Evolutionary conservation across 176 grass and related monocot species (phyloP), one percentile per base, ranked within the genome.

Genomic region (Juncus effusus): DNA sequence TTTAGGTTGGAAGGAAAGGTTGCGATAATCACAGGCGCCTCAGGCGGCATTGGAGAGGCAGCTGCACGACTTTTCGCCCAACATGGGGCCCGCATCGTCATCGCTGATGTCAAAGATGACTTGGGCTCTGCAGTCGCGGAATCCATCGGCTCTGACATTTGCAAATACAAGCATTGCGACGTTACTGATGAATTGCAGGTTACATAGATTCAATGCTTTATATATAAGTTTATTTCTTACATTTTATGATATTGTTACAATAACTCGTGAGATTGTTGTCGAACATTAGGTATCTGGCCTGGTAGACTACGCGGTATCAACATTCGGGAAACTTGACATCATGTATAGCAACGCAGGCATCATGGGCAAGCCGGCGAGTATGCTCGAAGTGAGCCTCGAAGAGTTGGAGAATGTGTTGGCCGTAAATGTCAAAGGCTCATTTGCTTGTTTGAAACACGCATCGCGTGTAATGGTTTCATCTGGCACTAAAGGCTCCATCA

Each of bases 311-410:
- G 84, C 36, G 5, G 72, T 86, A 35, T 52, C 79, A 0, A 74
- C 68, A 53, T 60, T 82, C 76, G 87, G 87, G 49, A 76, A 80
- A 8, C 79, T 90, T 0, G 87, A 90, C 66, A 73, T 86, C 9
- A 86, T 90, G 83, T 45, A 76, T 15, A 90, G 86, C 82, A 90
- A 90, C 77, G 87, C 87, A 13, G 87, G 87, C 12, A 70, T 91
- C 57, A 55, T 87, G 12, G 72, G 72, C 54, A 60, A 69, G 37
- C 67, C 80, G 67, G 62, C 68, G 6, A 36, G 77, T 2, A 64
- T 91, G 7, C 37, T 67, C 37, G 76, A 86, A 3, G 65, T 78
- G 77, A 74, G 80, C 87, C 62, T 86, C 11, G 10, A 42, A 0
- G 80, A 50, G 49, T 40, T 91, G 12, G 87, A 91, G 69, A 63